Base-by-base conservation (phyloP, 2,329 filamentous ascomycete genomes). In the Penicillium nordicum region DNA sequence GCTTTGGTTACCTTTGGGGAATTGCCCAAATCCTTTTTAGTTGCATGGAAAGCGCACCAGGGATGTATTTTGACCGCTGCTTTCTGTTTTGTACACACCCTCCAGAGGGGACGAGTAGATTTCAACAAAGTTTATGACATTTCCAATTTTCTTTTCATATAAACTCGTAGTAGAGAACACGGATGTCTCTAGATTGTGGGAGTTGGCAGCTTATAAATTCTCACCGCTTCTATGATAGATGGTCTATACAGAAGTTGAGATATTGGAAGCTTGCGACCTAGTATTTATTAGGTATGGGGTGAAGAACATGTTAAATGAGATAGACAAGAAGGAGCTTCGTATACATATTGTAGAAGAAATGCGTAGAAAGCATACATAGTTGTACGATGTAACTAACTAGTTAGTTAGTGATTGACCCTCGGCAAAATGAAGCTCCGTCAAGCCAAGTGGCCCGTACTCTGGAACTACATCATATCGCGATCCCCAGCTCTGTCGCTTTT, bases 391-490 rank as follows among this genome's bases (percentile, higher is more conserved):
- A 49, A 3, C 3, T 21, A 21, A n/a, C n/a, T n/a, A n/a, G n/a
- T n/a, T n/a, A n/a, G n/a, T n/a, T n/a, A 21, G 53, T 66, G 58
- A 59, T 61, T 61, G 50, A 58, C 57, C 56, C 27, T 71, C 69
- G 70, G 70, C 58, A 63, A 67, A 72, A 72, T 67, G 63, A 70
- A 72, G 62, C 68, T 71, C 70, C 70, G 69, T 69, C 59, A 64
- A 64, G 70, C 68, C 70, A 73, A 70, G 71, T 73, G 71, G 70
- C 70, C 70, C 64, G 64, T 70, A 55, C 52, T 42, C 23, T 66
- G 58, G 52, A 61, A 57, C 61, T 59, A 64, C 64, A 63, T 63
- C 61, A 62, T 61, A 37, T 49, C 42, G 29, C 53, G 42, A 55
- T 55, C 40, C 53, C 38, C 53, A 48, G 30, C 41, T 45, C 37